These are phyloP conservation scores for Retiboletus fuscus DNA, from an alignment of 1,284 basidiomycete genomes.

Conservation along the genomic window DNA sequence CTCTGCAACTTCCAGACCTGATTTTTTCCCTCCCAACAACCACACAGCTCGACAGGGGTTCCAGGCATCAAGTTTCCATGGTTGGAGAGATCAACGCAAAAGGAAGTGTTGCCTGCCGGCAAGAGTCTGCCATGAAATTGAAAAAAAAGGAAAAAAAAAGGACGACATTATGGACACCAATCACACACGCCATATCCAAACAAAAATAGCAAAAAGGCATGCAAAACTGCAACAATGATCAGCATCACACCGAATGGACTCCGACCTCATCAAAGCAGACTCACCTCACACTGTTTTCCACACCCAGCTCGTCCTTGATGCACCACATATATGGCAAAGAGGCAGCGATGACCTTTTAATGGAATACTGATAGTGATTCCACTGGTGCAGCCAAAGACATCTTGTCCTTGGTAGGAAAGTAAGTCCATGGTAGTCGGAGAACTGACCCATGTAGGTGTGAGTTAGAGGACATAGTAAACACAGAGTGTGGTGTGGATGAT, in stretches of 20 bases:
- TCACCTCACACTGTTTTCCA: constrained; percentile 36
- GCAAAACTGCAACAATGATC: background rate
- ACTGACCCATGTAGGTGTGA: no score
- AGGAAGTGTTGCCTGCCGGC: constrained; percentile 31
- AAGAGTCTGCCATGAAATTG: constrained; percentile 39
- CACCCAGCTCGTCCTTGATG: constrained; percentile 48
- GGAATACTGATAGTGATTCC: no score
- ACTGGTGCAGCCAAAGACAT: no score
- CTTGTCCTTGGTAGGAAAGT: no score
- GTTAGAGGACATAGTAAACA: no score
- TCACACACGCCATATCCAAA: background rate
- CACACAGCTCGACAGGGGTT: constrained; percentile 50
- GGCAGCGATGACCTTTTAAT: constrained; percentile 51
- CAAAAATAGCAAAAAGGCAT: no score
- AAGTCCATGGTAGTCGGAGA: no score
- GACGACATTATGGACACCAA: no score
- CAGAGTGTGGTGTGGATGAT: no score
- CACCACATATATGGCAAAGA: constrained; percentile 56
- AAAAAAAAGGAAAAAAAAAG: background rate
- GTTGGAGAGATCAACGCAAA: constrained; percentile 47
- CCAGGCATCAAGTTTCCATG: constrained; percentile 51
- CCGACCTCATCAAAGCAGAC: background rate
- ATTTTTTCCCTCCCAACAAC: constrained; percentile 46
- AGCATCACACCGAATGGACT: no score
- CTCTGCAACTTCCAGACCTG: constrained; percentile 49